phyloP scores from a whole-genome alignment of 345 rosid genomes.

The Geranium rotundifolium region DNA sequence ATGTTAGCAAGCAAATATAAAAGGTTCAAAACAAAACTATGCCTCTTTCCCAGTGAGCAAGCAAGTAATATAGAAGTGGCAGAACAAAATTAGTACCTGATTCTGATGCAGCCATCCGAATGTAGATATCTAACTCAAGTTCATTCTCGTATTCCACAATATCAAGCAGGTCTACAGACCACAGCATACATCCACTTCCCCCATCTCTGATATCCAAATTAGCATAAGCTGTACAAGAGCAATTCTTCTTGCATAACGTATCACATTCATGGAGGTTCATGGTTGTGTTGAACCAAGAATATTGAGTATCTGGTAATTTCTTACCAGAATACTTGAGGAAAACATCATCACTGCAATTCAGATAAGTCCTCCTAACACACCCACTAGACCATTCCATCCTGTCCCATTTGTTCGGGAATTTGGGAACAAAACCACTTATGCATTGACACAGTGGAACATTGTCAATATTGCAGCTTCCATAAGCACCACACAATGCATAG shows the following conservation, averaged over 20 bases:
- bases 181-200: constrained; percentile 27
- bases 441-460: background rate
- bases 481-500: constrained; percentile 22
- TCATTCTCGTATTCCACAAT: constrained; percentile 5
- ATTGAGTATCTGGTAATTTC: constrained; percentile 10
- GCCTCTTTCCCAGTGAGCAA: no score
- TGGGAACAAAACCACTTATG: no score
- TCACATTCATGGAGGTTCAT: no score
- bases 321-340: constrained; percentile 11
- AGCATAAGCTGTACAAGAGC: no score
- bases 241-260: no score
- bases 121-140: background rate
- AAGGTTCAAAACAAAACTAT: no score
- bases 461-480: constrained; percentile 23
- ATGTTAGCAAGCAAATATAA: no score
- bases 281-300: no score
- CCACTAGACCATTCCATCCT: no score
- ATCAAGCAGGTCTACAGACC: constrained; percentile 30
- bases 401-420: no score
- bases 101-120: constrained; percentile 18
- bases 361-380: constrained; percentile 7
- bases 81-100: constrained; percentile 12
- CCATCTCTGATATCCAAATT: constrained; percentile 10
- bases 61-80: no score
- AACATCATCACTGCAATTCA: constrained; percentile 14